These are phyloP conservation scores for Hemisphaericaspora subhashii DNA, from an alignment of 1,139 yeast species.

Conservation along the genomic window DNA sequence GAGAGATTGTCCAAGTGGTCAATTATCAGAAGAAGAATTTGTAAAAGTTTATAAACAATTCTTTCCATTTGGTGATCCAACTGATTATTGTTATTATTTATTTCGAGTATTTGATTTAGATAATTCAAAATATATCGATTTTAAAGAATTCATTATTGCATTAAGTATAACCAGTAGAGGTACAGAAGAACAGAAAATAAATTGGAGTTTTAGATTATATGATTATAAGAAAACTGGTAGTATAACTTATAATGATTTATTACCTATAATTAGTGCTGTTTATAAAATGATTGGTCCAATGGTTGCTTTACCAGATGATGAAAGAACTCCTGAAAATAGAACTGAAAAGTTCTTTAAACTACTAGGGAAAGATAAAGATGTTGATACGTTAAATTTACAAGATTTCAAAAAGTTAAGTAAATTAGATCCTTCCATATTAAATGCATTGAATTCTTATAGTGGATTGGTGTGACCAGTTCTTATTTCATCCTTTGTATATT, in stretches of 20 bases:
- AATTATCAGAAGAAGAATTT: constrained; percentile 82
- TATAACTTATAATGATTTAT: constrained; percentile 74
- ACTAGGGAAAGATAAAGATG: constrained; percentile 70
- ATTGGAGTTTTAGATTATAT: constrained; percentile 85
- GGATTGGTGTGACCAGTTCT: constrained; percentile 76
- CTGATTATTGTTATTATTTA: constrained; percentile 84
- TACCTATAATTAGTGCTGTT: constrained; percentile 76
- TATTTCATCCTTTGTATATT: too few relatives aligned
- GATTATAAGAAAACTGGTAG: constrained; percentile 79
- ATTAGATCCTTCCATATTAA: constrained; percentile 76
- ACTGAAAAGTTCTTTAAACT: constrained; percentile 76
- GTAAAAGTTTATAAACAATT: constrained; percentile 91
- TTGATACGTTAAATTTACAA: constrained; percentile 62
- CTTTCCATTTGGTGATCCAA: constrained; percentile 97
- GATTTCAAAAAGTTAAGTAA: constrained; percentile 84
- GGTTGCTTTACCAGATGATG: constrained; percentile 91
- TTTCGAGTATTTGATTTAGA: constrained; percentile 89
- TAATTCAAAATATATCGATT: constrained; percentile 78
- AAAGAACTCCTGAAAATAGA: constrained; percentile 85
- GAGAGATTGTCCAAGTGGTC: constrained; percentile 93
- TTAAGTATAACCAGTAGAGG: constrained; percentile 90
- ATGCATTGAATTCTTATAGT: constrained; percentile 78
- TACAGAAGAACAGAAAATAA: constrained; percentile 76
- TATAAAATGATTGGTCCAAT: constrained; percentile 95
- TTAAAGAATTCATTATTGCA: constrained; percentile 89